Evolutionary conservation across 352 stramenopile genomes (phyloP), one percentile per base, ranked within the genome.

Genomic region (Phytophthora fragariaefolia): DNA sequence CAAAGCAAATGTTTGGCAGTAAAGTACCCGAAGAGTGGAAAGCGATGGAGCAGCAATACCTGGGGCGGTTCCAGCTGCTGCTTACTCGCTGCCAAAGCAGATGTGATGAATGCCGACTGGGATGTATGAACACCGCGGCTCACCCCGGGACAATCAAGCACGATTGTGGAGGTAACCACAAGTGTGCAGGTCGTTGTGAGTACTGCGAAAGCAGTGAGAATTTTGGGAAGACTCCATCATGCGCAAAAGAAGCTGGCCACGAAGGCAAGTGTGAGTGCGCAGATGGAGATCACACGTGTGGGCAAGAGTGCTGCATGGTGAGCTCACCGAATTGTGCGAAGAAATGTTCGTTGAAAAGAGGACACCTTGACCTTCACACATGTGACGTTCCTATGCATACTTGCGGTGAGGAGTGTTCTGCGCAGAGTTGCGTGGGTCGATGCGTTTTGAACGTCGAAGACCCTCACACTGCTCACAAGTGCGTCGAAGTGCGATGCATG

Each of bases 221-320:
- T 1, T 62, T 23, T 0, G 69, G 56, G 0, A 80, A 79, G 23
- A 76, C 71, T 7, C 77, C 80, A 9, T 40, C 47, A 1, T 95
- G 87, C 26, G 40, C 55, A 1, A 87, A 86, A 58, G 74, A 78
- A 63, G 73, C 83, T 48, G 83, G 87, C 1, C 87, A 95, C 46
- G 76, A 84, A 55, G 87, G 85, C 4, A 71, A 64, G 32, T 95
- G 87, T 49, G 86, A 93, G 18, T 93, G 87, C 45, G 50, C 40
- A 1, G 47, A 74, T 20, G 82, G 82, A 15, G 80, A 90, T 56
- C 87, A 95, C 65, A 92, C 87, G 3, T 95, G 87, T 27, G 68
- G 75, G 0, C 5, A 53, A 45, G 58, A 71, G 8, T 95, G 87
- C 46, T 73, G 46, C 27, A 63, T 89, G 59, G 24, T 49, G 0